phyloP scores from a whole-genome alignment of 129 eudicot genomes.

The Helianthus tuberosus region DNA sequence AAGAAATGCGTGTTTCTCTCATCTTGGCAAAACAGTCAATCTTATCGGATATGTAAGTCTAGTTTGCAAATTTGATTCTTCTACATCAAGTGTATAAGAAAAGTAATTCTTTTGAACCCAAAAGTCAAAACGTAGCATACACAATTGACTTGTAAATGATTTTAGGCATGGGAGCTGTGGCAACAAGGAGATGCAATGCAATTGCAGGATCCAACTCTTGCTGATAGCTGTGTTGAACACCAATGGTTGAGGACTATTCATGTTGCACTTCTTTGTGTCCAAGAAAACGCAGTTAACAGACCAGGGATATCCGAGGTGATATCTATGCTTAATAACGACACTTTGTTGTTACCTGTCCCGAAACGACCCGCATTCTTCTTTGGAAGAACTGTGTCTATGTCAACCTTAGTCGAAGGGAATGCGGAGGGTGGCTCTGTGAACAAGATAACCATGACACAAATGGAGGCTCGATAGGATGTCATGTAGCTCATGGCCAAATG shows the following conservation, averaged over 20 bases:
- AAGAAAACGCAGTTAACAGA: conserved; percentile 42
- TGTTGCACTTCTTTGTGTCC: conserved; percentile 49
- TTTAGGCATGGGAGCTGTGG: conserved; percentile 46
- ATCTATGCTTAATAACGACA: conserved; percentile 42
- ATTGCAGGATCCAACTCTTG: conserved; percentile 37
- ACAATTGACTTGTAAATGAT: neutral
- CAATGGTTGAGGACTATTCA: conserved; percentile 46
- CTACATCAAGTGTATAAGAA: neutral
- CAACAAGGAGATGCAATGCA: conserved; percentile 35
- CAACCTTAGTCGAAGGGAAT: neutral
- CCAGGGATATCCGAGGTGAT: conserved; percentile 46
- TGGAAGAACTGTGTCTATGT: neutral
- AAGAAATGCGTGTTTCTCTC: conserved; percentile 36
- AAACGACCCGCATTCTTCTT: conserved; percentile 49
- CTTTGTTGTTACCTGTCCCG: conserved; percentile 40
- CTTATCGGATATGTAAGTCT: conserved; percentile 53
- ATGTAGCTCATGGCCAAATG: no score
- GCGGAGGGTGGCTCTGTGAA: conserved; percentile 22
- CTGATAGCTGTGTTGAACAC: conserved; percentile 8
- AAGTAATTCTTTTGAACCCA: neutral
- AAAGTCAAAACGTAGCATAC: conserved; percentile 16
- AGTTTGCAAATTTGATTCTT: neutral
- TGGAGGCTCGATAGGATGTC: conserved; percentile 29
- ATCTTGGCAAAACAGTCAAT: conserved; percentile 35
- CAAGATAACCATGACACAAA: conserved; percentile 38